Conservation (phyloP, 805 yeast genomes). For the Metschnikowia continentalis region DNA sequence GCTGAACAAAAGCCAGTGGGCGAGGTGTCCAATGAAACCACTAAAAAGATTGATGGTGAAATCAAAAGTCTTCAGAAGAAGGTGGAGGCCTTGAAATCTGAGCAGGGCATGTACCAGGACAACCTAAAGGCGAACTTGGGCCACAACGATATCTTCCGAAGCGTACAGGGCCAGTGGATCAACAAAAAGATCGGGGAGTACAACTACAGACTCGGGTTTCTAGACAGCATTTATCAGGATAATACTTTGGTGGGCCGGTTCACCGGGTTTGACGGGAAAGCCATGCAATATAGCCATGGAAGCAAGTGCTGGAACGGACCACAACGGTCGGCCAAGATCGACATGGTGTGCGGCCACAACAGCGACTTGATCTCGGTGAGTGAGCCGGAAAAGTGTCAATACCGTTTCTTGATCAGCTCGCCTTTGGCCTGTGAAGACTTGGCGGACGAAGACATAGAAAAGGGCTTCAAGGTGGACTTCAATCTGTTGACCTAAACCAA, state of each 20-base stretch:
- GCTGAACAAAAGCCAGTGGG: background rate
- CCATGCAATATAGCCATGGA: slow-evolving; percentile 54
- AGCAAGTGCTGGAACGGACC: slow-evolving; percentile 96
- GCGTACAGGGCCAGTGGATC: slow-evolving; percentile 49
- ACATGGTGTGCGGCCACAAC: slow-evolving; percentile 61
- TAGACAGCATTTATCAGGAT: slow-evolving; percentile 53
- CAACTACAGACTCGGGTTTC: slow-evolving; percentile 58
- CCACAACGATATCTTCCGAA: slow-evolving; percentile 59
- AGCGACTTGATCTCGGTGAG: slow-evolving; percentile 58
- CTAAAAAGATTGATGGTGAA: slow-evolving; percentile 2
- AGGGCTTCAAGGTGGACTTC: slow-evolving; percentile 13
- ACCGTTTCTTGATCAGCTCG: slow-evolving; percentile 47
- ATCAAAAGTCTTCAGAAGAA: slow-evolving; percentile 18
- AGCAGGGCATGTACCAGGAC: slow-evolving; percentile 15
- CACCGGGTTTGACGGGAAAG: slow-evolving; percentile 23
- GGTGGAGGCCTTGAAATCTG: slow-evolving; percentile 12
- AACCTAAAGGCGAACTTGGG: slow-evolving; percentile 45
- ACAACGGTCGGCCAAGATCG: slow-evolving; percentile 60
- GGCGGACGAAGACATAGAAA: slow-evolving; percentile 12
- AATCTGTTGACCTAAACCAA: background rate
- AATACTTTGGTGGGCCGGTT: slow-evolving; percentile 21
- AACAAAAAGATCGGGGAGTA: slow-evolving; percentile 60
- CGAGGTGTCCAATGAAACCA: background rate
- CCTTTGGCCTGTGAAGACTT: slow-evolving; percentile 42
- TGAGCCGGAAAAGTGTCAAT: slow-evolving; percentile 89